Evolutionary conservation across 2,329 filamentous ascomycete genomes (phyloP), one percentile per base, ranked within the genome.

Genomic region (Arthrinium puccinioides): DNA sequence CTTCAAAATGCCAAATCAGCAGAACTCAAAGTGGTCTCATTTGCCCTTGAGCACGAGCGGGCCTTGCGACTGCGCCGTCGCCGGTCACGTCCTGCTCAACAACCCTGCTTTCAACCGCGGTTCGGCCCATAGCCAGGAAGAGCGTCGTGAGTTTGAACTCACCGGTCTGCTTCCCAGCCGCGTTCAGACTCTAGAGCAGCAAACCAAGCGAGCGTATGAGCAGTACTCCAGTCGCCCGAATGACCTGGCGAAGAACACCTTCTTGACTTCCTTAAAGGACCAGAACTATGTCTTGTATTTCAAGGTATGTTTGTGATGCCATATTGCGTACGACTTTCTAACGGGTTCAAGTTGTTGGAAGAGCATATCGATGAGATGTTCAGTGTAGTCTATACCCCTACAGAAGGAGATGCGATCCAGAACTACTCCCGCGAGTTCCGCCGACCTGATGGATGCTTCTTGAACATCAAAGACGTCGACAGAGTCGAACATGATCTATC

Each of bases 341-440:
- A 14, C 24, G 9, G 9, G 9, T 26, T 9, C 24, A 9, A 27
- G 74, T 70, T 94, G 9, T 69, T 92, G 7, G 73, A 85, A 54
- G 77, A 84, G 5, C 82, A 94, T 50, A 62, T 94, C 15, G 80
- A 84, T 45, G 87, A 94, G 54, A 92, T 94, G 84, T 89, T 94
- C 53, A 79, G 82, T 27, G 67, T 94, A n/a, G 85, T 94, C 20
- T 95, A 94, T 54, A 94, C 88, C 0, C 88, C 88, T 0, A 94
- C 88, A 0, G 87, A 94, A 61, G 87, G 85, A 8, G 86, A 94
- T 27, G 88, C 88, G 0, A 94, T 94, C 35, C 77, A 86, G 47
- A 84, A 89, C 45, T 94, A 86, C 54, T 92, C 86, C 0, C 66
- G 80, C 0, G 57, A 92, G 0, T 94, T 94, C 52, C 67, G 88